A percentile compares a stretch with the other conserved stretches of the same genome.
Conservation (phyloP, 2,329 filamentous ascomycete species). For the Ophiosphaerella narmari region DNA sequence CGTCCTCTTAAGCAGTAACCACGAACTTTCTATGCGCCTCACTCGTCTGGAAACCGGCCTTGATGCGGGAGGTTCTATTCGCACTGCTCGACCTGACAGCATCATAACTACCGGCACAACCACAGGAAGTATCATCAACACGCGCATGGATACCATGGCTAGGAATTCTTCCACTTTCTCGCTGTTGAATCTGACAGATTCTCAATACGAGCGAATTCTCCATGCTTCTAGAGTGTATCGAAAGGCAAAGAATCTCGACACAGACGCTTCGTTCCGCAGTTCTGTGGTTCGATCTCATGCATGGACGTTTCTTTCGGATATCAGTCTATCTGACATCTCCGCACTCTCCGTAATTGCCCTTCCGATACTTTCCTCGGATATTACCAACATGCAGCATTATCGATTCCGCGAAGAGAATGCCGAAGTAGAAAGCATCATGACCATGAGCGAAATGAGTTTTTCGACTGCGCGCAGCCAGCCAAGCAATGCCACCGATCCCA, state of each 20-base stretch:
- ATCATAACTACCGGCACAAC: background rate
- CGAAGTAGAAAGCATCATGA: no score
- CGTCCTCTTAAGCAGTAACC: slow-evolving; percentile 2
- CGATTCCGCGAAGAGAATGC: background rate
- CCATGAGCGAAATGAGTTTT: no score
- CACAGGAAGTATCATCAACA: background rate
- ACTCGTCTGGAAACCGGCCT: slow-evolving; percentile 1
- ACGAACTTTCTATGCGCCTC: slow-evolving; percentile 2
- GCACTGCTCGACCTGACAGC: background rate
- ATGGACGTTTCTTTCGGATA: slow-evolving; percentile 12
- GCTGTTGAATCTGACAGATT: background rate
- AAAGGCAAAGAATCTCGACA: background rate
- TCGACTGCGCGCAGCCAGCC: no score
- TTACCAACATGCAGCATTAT: slow-evolving; percentile 10
- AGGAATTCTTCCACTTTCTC: background rate
- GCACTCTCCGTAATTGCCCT: slow-evolving; percentile 15
- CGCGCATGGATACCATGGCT: background rate
- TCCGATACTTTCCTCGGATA: slow-evolving; percentile 2
- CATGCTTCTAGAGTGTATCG: slow-evolving; percentile 13
- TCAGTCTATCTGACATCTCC: slow-evolving; percentile 16
- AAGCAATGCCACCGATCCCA: no score
- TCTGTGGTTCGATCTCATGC: slow-evolving; percentile 9
- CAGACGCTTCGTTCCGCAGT: slow-evolving; percentile 6
- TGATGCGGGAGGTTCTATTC: background rate
- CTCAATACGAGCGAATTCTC: slow-evolving; percentile 10